Percentiles rank a stretch among this genome's conserved stretches.
Evolutionary conservation across 441 rosid genomes (phyloP).

Genomic region (Daphne laureola): DNA sequence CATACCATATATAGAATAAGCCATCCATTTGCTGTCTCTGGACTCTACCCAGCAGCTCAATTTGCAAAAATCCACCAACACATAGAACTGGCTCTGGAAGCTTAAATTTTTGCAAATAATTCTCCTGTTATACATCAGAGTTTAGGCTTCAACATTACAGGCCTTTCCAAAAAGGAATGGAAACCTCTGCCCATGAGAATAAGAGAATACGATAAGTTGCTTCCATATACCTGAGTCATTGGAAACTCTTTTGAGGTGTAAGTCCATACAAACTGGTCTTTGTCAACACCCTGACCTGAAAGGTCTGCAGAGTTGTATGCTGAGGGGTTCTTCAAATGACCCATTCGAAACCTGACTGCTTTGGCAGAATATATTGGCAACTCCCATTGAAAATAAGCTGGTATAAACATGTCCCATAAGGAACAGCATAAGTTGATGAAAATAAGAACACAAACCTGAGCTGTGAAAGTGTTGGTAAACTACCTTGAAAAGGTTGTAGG

Average conservation of each 20-base stretch:
- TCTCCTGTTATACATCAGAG: slow-evolving; percentile 39
- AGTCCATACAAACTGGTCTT: slow-evolving; percentile 59
- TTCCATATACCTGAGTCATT: slow-evolving; percentile 65
- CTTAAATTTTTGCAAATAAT: slow-evolving; percentile 58
- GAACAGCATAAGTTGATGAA: slow-evolving; percentile 9
- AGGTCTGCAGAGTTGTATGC: slow-evolving; percentile 25
- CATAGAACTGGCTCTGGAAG: slow-evolving; percentile 85
- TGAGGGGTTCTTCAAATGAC: slow-evolving; percentile 32
- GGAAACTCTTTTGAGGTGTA: slow-evolving; percentile 80
- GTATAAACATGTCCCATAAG: slow-evolving; percentile 12
- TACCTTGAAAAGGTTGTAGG: slow-evolving; percentile 83
- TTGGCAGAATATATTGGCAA: slow-evolving; percentile 79
- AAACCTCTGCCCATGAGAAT: neutral
- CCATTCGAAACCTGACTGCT: slow-evolving; percentile 68
- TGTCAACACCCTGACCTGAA: slow-evolving; percentile 20
- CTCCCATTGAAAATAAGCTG: slow-evolving; percentile 73
- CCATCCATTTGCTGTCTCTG: slow-evolving; percentile 77
- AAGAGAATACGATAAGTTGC: neutral
- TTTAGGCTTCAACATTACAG: no score
- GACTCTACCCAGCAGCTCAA: slow-evolving; percentile 83
- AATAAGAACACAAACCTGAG: slow-evolving; percentile 2
- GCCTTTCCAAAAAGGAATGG: neutral
- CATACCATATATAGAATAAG: slow-evolving; percentile 76
- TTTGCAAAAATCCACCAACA: slow-evolving; percentile 68
- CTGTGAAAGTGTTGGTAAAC: slow-evolving; percentile 6